These are phyloP conservation scores for Silene conica DNA, from an alignment of 148 eudicot genomes.

Conservation along the genomic window DNA sequence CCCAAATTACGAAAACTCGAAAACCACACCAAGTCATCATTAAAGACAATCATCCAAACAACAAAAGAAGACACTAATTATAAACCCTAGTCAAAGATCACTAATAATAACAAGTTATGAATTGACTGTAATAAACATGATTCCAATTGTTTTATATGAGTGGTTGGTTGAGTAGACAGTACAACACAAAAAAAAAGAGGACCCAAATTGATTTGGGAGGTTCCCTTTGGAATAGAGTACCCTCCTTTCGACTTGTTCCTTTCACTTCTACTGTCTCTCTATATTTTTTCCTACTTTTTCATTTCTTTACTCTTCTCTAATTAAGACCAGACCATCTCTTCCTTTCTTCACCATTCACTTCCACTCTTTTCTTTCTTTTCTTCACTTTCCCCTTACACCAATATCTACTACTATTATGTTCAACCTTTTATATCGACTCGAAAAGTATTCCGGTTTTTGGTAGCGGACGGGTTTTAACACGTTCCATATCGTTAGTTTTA, in stretches of 20 bases:
- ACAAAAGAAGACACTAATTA: too few relatives aligned
- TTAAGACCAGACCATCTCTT: too few relatives aligned
- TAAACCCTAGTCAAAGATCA: not conserved
- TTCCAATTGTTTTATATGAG: not conserved
- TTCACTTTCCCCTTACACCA: not conserved
- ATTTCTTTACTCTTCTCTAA: not conserved
- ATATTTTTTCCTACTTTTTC: not conserved
- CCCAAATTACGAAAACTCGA: too few relatives aligned
- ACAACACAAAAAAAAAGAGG: conserved; percentile 1
- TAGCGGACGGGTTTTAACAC: too few relatives aligned
- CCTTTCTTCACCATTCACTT: not conserved
- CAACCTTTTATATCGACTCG: not conserved
- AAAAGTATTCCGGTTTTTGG: not conserved
- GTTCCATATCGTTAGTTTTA: too few relatives aligned
- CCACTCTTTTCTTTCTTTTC: not conserved
- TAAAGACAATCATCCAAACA: too few relatives aligned
- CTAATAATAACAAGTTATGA: not conserved
- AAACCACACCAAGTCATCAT: too few relatives aligned
- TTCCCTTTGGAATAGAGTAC: conserved; percentile 18
- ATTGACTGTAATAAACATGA: not conserved
- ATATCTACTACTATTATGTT: conserved; percentile 3
- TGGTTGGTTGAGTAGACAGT: conserved; percentile 1
- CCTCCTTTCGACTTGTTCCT: conserved; percentile 20
- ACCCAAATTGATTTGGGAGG: conserved; percentile 9
- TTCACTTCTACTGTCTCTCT: conserved; percentile 17